Conservation (phyloP, 805 yeast genomes). For the Vanderwaltozyma verrucispora region DNA sequence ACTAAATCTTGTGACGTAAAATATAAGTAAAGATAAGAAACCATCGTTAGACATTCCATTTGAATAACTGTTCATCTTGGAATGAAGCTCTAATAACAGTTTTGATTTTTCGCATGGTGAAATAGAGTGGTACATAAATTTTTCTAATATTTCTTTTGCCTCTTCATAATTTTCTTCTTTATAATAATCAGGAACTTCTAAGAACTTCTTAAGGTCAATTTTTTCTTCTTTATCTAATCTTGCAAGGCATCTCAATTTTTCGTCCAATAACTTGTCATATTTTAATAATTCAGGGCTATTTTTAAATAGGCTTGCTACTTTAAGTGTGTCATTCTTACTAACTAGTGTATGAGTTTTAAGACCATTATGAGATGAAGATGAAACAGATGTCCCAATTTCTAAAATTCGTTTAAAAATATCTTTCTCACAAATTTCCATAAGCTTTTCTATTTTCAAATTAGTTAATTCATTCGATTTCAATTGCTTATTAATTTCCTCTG, state of each 20-base stretch:
- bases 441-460: conserved; percentile 20
- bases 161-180: conserved; percentile 6
- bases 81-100: conserved; percentile 20
- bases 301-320: conserved; percentile 19
- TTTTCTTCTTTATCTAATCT: conserved; percentile 13
- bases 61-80: conserved; percentile 14
- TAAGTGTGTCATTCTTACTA: conserved; percentile 9
- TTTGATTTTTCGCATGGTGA: conserved; percentile 25
- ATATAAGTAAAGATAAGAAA: conserved; percentile 23
- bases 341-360: not conserved
- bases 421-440: conserved; percentile 25
- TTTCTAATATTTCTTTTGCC: conserved; percentile 10
- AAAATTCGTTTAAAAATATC: conserved; percentile 20
- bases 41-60: conserved; percentile 26
- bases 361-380: conserved; percentile 4
- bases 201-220: conserved; percentile 17
- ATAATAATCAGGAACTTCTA: conserved; percentile 14
- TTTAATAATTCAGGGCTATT: conserved; percentile 27
- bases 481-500: conserved; percentile 24
- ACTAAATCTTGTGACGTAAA: conserved; percentile 16
- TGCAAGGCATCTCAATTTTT: conserved; percentile 15
- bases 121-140: conserved; percentile 15
- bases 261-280: conserved; percentile 18
- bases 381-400: conserved; percentile 26
- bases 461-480: conserved; percentile 18